phyloP scores from a whole-genome alignment of 805 yeast genomes.

The Yarrowia keelungensis region DNA sequence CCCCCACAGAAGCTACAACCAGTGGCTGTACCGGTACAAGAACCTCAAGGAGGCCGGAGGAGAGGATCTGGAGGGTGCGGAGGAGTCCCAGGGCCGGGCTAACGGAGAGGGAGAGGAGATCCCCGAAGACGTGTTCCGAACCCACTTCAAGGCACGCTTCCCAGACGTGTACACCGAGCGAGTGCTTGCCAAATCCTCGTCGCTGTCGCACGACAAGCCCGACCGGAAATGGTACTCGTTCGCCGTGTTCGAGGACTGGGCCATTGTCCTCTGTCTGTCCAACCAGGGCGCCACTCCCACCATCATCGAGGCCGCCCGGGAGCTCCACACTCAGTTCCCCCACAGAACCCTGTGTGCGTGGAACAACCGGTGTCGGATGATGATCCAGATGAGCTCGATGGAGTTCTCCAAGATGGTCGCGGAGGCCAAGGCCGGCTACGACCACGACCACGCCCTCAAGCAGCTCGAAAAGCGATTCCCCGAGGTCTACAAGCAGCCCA shows the following conservation, averaged over 20 bases:
- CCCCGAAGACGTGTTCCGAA: constrained; percentile 4
- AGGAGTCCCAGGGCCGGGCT: constrained; percentile 6
- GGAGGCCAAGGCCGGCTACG: constrained; percentile 17
- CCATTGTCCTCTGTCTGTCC: constrained; percentile 26
- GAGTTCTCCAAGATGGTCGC: constrained; percentile 9
- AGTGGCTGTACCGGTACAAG: constrained; percentile 35
- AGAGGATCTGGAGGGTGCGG: constrained; percentile 17
- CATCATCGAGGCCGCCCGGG: constrained; percentile 30
- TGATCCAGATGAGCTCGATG: constrained; percentile 18
- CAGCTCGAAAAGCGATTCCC: constrained; percentile 31
- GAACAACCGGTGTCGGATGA: constrained; percentile 33
- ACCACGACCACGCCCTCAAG: constrained; percentile 7
- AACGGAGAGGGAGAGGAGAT: background rate
- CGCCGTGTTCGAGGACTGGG: constrained; percentile 37
- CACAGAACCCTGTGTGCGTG: constrained; percentile 28
- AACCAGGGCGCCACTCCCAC: constrained; percentile 23
- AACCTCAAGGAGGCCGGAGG: constrained; percentile 34
- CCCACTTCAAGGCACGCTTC: constrained; percentile 12
- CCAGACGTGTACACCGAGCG: constrained; percentile 17
- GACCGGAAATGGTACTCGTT: constrained; percentile 38
- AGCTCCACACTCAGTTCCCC: constrained; percentile 30
- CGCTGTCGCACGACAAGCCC: constrained; percentile 31
- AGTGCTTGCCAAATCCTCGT: constrained; percentile 1
- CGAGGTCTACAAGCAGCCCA: constrained; percentile 16
- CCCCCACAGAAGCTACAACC: constrained; percentile 33